Percentiles rank a stretch among this genome's conserved stretches.
Evolutionary conservation across 768 basidiomycete genomes (phyloP).

Genomic region (Chalciporus pseudorubinellus): DNA sequence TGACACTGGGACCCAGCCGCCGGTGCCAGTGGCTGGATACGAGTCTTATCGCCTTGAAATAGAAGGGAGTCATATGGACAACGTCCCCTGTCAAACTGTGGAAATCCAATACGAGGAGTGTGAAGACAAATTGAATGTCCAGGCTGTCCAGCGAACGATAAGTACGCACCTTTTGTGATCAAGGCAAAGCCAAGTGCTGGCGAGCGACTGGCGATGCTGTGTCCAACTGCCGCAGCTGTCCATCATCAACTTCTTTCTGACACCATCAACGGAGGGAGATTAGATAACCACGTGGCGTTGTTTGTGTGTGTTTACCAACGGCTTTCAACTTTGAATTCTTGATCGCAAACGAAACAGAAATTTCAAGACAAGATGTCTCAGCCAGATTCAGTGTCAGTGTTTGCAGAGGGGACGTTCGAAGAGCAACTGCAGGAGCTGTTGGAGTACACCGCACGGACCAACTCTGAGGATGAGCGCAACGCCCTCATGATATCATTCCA

Average conservation of each 20-base stretch:
- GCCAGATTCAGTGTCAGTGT: conserved; percentile 78
- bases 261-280: too few relatives aligned
- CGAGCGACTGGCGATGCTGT: too few relatives aligned
- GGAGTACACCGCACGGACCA: conserved; percentile 65
- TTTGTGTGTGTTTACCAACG: conserved; percentile 21
- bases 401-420: conserved; percentile 85
- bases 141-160: too few relatives aligned
- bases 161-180: too few relatives aligned
- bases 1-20: too few relatives aligned
- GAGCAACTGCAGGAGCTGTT: conserved; percentile 82
- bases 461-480: conserved; percentile 65
- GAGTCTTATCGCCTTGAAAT: conserved; percentile 3
- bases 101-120: too few relatives aligned
- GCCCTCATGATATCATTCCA: conserved; percentile 65
- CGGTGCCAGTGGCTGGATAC: too few relatives aligned
- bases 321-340: conserved; percentile 6
- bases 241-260: too few relatives aligned
- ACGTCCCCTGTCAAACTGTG: not conserved
- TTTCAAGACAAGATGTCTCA: conserved; percentile 50
- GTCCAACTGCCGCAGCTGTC: too few relatives aligned
- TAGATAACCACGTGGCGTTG: conserved; percentile 1
- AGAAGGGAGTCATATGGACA: not conserved
- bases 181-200: too few relatives aligned
- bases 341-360: conserved; percentile 5
- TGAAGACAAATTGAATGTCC: too few relatives aligned